Evolutionary conservation across 2,329 filamentous ascomycete genomes (phyloP), one percentile per base, ranked within the genome.

Genomic region (Aspergillus costaricaensis): DNA sequence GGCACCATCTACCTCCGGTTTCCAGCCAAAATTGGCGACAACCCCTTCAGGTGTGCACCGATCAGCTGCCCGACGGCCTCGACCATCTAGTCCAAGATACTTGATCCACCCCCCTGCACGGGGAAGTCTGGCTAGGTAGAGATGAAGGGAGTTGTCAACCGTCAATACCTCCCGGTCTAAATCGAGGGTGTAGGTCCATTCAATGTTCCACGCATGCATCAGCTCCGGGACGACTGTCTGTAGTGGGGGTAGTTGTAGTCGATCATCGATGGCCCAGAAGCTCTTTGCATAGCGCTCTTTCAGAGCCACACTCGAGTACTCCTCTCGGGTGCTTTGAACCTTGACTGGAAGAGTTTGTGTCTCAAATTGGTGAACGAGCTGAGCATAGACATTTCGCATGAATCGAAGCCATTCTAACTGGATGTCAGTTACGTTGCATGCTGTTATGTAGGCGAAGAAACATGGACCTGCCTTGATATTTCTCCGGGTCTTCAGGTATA

Each of bases 161-260:
- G 39, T 48, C 3, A 68, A 49, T 15, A 68, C 47, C 36, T 67
- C 64, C 3, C 57, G 58, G 43, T 68, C 66, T 17, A 68, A 57
- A 39, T 67, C 66, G 27, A 68, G 21, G 21, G 58, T 68, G 44
- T 68, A 68, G 3, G 44, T 62, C 53, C 54, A 67, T 53, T 68
- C 64, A 17, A 62, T 56, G 41, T n/a, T 44, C 12, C 30, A 21
- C 5, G 38, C 6, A 10, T 36, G 14, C 32, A 25, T 30, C 17
- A 30, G 12, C 5, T 52, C 48, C 14, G 49, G 32, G 3, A 56
- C 3, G 23, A 62, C 2, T 15, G 55, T 47, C n/a, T 60, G 57
- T 10, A 59, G 38, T 21, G 63, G 66, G 12, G 57, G 52, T 4
- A 19, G 12, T 41, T 61, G 10, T 10, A 67, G 58, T 9, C 60